Evolutionary conservation across 257 asterid species (phyloP), one percentile per base, ranked within the genome.

Genomic region (Knoxia roxburghii): DNA sequence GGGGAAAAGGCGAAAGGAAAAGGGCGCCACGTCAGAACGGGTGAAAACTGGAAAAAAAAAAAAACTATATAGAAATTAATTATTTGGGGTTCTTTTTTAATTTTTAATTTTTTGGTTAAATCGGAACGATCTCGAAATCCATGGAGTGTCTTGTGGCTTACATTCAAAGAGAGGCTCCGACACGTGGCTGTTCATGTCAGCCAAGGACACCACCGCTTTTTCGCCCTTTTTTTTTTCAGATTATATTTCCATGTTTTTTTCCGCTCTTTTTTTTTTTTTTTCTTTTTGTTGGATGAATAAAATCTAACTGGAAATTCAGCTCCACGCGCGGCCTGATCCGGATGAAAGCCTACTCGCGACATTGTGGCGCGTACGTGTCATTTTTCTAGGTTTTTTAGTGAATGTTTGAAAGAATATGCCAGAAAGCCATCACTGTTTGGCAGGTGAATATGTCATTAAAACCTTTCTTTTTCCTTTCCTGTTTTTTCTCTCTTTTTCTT

Each of bases 71-170:
- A n/a, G 41, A 50, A 66, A 59, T 59, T 2, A 0, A 10, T 72
- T 35, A 73, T 71, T 49, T 66, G 37, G 51, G 45, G 61, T 37
- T 37, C 41, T 18, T 52, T 15, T 59, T 49, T 37, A 32, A 3
- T n/a, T 70, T 40, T n/a, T 24, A n/a, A 6, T 35, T 35, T 37
- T 58, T 65, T 9, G 0, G 3, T 60, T 69, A 68, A 7, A 58
- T 43, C 11, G 41, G 84, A 82, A 82, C 41, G 70, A 64, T 75
- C 80, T 83, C 84, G 86, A 86, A 84, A 74, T 80, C 75, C 62
- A 52, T 74, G 79, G 84, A 70, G 64, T n/a, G n/a, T 81, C 85
- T 75, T 83, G 97, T 90, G 96, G 97, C 85, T 83, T 61, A 67
- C 59, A 80, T 70, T 86, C 46, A 84, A 86, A 68, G 88, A 77